phyloP scores from a whole-genome alignment of 202 grass and related monocot species.

The Elaeis oleifera region DNA sequence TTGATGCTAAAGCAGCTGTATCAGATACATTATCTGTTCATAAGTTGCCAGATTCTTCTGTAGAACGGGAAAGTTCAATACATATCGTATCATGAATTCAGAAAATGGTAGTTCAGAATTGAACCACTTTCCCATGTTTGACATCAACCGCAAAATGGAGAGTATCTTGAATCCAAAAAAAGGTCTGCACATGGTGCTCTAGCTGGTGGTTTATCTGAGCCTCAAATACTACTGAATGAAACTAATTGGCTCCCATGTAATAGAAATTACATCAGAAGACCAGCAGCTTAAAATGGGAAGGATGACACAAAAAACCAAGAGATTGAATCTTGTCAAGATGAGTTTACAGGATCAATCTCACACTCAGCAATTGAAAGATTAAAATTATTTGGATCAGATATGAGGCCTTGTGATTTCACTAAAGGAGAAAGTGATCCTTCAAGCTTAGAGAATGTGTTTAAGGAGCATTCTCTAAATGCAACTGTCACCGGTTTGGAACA shows the following conservation, averaged over 20 bases:
- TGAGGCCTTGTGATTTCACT: slow-evolving; percentile 20
- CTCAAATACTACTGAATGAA: slow-evolving; percentile 22
- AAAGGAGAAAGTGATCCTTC: slow-evolving; percentile 23
- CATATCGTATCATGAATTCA: slow-evolving; percentile 21
- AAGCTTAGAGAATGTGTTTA: slow-evolving; percentile 11
- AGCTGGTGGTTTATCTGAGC: slow-evolving; percentile 29
- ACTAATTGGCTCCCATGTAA: slow-evolving; percentile 21
- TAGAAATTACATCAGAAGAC: slow-evolving; percentile 31
- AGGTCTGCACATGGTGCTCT: slow-evolving; percentile 1
- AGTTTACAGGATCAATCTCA: slow-evolving; percentile 12
- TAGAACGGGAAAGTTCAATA: slow-evolving; percentile 7
- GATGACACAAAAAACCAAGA: slow-evolving; percentile 12
- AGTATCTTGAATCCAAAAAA: slow-evolving; percentile 27
- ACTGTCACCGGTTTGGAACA: slow-evolving; percentile 27
- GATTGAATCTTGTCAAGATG: slow-evolving; percentile 22
- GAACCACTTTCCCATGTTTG: slow-evolving; percentile 35
- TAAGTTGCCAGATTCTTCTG: slow-evolving; percentile 30
- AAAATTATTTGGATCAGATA: slow-evolving; percentile 21
- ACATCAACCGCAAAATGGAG: slow-evolving; percentile 33
- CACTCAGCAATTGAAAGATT: slow-evolving; percentile 24
- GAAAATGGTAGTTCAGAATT: slow-evolving; percentile 27
- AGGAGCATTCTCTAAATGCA: slow-evolving; percentile 24
- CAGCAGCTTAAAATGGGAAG: slow-evolving; percentile 17
- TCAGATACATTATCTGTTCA: slow-evolving; percentile 37
- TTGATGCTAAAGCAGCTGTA: slow-evolving; percentile 15